Base-by-base conservation (phyloP, 257 asterid genomes). In the Parsonsia alboflavescens region DNA sequence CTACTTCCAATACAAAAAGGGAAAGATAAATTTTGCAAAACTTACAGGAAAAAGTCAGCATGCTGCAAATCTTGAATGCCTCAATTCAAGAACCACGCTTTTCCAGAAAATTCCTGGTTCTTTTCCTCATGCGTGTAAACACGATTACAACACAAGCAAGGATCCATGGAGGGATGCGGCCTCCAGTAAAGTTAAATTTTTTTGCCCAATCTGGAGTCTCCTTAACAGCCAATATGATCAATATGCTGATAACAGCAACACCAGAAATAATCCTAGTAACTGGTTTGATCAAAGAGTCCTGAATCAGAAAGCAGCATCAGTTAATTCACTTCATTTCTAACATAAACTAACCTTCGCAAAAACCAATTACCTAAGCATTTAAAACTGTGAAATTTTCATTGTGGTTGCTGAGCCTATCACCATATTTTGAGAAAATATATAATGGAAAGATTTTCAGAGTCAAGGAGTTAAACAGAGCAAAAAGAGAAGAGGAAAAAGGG, bases 81-180 rank as follows among this genome's bases (percentile, higher is more conserved):
- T 70, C 69, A 56, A 59, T 39, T 77, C 82, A 82, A 69, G 75
- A 72, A n/a, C 76, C 57, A 78, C 73, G 79, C 44, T 79, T 88
- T 64, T 81, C 87, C 28, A 92, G 83, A 75, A 89, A 83, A 75
- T 67, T 78, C 84, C 71, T 84, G 52, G 96, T 90, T 87, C 97
- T 90, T 92, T 89, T 92, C 85, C 96, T 82, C 91, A 92, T 42
- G 75, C 97, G 92, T 53, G 90, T 87, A 87, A 92, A 92, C 71
- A 90, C 80, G 62, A 92, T 86, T 50, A 92, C 96, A 6, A 30
- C 97, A 46, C 92, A 88, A 48, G 97, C 97, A 71, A 92, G 77
- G 75, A 92, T 75, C 97, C 97, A 92, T 3, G 97, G 93, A 73
- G 97, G 90, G 70, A 89, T 66, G 19, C 77, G 75, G 46, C 77